phyloP scores from a whole-genome alignment of 2,329 filamentous ascomycete species.

The Talaromyces funiculosus region DNA sequence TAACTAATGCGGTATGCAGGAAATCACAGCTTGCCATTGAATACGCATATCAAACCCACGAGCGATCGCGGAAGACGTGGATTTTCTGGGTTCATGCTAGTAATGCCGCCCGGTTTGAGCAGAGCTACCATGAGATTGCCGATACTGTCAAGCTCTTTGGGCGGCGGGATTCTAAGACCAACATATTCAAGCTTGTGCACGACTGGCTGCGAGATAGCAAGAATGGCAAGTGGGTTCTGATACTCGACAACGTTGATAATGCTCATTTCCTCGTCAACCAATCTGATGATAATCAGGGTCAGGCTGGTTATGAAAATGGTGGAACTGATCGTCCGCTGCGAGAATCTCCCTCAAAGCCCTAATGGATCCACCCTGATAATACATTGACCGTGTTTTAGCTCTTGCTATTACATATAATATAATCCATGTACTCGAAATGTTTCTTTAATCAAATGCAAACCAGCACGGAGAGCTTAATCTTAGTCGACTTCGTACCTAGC shows the following conservation, averaged over 20 bases:
- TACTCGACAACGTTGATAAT: neutral
- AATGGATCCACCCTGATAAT: too few relatives aligned
- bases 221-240: neutral
- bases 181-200: constrained; percentile 28
- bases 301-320: too few relatives aligned
- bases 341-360: too few relatives aligned
- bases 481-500: too few relatives aligned
- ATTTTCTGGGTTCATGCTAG: constrained; percentile 23
- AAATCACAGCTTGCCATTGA: constrained; percentile 36
- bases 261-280: neutral
- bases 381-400: too few relatives aligned
- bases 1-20: constrained; percentile 14
- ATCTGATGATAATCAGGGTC: too few relatives aligned
- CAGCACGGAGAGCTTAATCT: too few relatives aligned
- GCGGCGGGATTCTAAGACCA: constrained; percentile 24
- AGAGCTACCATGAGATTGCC: constrained; percentile 33
- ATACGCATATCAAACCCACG: constrained; percentile 29
- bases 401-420: too few relatives aligned
- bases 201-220: constrained; percentile 17
- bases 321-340: too few relatives aligned
- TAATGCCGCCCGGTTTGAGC: constrained; percentile 24
- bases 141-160: constrained; percentile 25
- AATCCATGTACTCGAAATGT: too few relatives aligned
- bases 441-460: too few relatives aligned
- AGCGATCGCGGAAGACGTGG: constrained; percentile 23